Base-by-base conservation (phyloP, 2,329 filamentous ascomycete species). In the Arthrobotrys musiformis region DNA sequence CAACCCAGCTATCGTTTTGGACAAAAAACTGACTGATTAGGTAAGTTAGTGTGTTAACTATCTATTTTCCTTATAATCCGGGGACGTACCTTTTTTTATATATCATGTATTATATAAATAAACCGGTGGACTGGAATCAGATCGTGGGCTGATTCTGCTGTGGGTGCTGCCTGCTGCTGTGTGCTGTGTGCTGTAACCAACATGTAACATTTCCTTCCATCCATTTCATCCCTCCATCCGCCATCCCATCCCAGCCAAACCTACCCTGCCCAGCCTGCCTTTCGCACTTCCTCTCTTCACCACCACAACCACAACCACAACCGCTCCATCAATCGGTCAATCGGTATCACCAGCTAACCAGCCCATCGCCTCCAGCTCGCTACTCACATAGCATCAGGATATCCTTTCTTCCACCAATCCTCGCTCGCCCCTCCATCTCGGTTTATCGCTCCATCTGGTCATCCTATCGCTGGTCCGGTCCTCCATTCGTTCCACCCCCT, bases 121-220 rank as follows among this genome's bases (percentile, higher is more conserved):
- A 11, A 58, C 40, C 54, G 30, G n/a, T n/a, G n/a, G n/a, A n/a
- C n/a, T n/a, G n/a, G n/a, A n/a, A n/a, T n/a, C n/a, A n/a, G 28
- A 30, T n/a, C 50, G 5, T 11, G 4, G 26, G 30, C 46, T 52
- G 26, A 26, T 30, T 56, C 13, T 11, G 8, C 13, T 15, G 37
- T 24, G 2, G 4, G 24, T 50, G 9, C 46, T 5, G n/a, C 2
- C 19, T 48, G 44, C n/a, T 24, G 6, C n/a, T 22, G n/a, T 33
- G 5, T 11, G 5, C 13, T 3, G 37, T 24, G 2, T 19, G 24
- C 24, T 28, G 11, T 5, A 24, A n/a, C 4, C 61, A 76, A 63
- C 56, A 73, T 77, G 70, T 79, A 69, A 77, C 78, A 73, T 58
- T 5, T 63, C 58, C 66, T 56, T 75, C 70, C 44, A 33, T 50